Evolutionary conservation across 192 early-diverging fungal species (phyloP).

Genomic region (Mortierella hygrophila): DNA sequence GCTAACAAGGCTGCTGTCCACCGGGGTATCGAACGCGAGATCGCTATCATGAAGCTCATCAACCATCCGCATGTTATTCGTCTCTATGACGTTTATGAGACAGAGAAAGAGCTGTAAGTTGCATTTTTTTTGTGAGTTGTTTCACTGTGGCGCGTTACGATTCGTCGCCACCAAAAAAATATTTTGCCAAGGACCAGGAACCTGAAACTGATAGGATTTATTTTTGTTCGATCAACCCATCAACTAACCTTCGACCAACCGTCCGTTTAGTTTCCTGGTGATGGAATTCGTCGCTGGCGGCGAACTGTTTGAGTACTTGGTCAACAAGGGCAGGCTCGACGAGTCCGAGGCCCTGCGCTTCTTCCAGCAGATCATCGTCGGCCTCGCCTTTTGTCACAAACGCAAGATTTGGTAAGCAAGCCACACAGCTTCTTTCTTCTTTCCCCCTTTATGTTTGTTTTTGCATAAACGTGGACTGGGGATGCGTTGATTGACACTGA

Average conservation of each 20-base stretch:
- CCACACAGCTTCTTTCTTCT: neutral
- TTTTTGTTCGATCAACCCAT: neutral
- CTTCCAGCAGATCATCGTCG: slow-evolving; percentile 68
- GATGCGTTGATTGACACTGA: neutral
- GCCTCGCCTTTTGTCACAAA: slow-evolving; percentile 74
- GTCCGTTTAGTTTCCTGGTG: slow-evolving; percentile 58
- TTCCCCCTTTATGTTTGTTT: neutral
- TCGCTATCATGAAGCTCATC: slow-evolving; percentile 68
- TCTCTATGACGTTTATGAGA: slow-evolving; percentile 66
- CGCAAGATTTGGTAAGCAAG: slow-evolving; percentile 62
- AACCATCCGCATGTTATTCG: slow-evolving; percentile 67
- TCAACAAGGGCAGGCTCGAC: slow-evolving; percentile 57
- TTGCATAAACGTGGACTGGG: neutral
- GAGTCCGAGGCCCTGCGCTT: slow-evolving; percentile 65
- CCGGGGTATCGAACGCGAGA: slow-evolving; percentile 65
- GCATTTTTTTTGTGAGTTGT: neutral
- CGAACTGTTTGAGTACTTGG: slow-evolving; percentile 83
- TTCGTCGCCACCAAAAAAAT: slow-evolving; percentile 13
- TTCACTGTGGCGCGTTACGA: neutral
- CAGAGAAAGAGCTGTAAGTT: slow-evolving; percentile 53
- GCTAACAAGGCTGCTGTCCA: slow-evolving; percentile 60
- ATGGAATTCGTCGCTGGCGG: slow-evolving; percentile 81
- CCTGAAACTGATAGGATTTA: neutral
- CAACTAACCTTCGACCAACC: neutral
- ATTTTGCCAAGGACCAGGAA: neutral